phyloP scores from a whole-genome alignment of 1,284 basidiomycete species.

The Takashimella tepidaria region DNA sequence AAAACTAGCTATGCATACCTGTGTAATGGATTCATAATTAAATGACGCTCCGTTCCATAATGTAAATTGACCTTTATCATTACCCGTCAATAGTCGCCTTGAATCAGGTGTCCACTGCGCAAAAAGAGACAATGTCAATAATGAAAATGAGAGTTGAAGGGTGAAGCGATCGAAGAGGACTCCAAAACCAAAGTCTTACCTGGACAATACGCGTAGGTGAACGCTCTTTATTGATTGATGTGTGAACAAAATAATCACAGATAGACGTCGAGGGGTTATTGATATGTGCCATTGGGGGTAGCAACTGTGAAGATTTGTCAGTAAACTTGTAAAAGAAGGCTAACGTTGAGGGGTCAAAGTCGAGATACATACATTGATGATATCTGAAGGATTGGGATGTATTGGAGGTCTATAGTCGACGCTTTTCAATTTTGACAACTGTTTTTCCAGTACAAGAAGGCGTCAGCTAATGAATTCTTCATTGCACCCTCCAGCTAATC shows the following conservation, averaged over 20 bases:
- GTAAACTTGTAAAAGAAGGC: too few species aligned
- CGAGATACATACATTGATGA: conserved; percentile 64
- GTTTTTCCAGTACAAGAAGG: too few species aligned
- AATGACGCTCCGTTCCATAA: conserved; percentile 98
- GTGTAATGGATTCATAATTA: conserved; percentile 98
- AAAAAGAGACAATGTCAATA: conserved; percentile 1
- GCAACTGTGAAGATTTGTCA: conserved; percentile 57
- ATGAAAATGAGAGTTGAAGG: conserved; percentile 1
- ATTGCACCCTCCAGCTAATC: background rate
- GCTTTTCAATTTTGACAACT: conserved; percentile 58
- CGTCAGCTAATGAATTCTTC: too few species aligned
- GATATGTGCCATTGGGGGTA: conserved; percentile 85
- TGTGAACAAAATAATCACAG: conserved; percentile 94
- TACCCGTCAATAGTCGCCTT: conserved; percentile 85
- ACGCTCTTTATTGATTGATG: conserved; percentile 95
- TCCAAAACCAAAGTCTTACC: conserved; percentile 53
- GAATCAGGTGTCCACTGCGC: conserved; percentile 92
- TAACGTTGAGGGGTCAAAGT: too few species aligned
- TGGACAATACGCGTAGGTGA: conserved; percentile 93
- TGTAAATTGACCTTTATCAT: conserved; percentile 95
- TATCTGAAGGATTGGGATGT: conserved; percentile 73
- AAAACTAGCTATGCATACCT: too few species aligned
- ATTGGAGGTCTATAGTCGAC: conserved; percentile 68
- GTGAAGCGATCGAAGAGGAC: too few species aligned
- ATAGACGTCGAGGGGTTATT: conserved; percentile 84